Conservation (phyloP, 768 basidiomycete species). For the Naganishia friedmannii region DNA sequence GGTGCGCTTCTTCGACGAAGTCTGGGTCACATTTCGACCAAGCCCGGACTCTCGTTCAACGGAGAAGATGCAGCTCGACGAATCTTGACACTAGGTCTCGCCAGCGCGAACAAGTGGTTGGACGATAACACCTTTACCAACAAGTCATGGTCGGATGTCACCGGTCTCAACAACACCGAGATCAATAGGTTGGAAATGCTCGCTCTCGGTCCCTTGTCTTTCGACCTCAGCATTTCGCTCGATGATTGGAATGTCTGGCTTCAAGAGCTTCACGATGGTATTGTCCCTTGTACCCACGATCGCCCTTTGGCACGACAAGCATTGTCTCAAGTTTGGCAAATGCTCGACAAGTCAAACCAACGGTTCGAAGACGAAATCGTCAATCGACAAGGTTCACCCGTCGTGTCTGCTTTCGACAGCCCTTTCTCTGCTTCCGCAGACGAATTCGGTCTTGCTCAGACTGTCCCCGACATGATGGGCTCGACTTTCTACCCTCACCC, state of each 20-base stretch:
- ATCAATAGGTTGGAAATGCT: slow-evolving; percentile 37
- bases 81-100: slow-evolving; percentile 36
- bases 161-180: slow-evolving; percentile 35
- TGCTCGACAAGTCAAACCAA: slow-evolving; percentile 18
- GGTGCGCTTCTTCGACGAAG: slow-evolving; percentile 33
- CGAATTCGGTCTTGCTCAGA: slow-evolving; percentile 10
- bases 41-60: slow-evolving; percentile 10
- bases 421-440: slow-evolving; percentile 10
- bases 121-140: slow-evolving; percentile 43
- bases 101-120: slow-evolving; percentile 41
- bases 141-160: slow-evolving; percentile 41
- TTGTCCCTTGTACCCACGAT: slow-evolving; percentile 28
- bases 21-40: slow-evolving; percentile 14
- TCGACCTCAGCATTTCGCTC: slow-evolving; percentile 34
- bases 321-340: slow-evolving; percentile 23
- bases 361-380: slow-evolving; percentile 29
- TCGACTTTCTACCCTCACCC: background rate
- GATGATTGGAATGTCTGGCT: slow-evolving; percentile 36
- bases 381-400: slow-evolving; percentile 11
- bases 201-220: slow-evolving; percentile 35
- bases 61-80: slow-evolving; percentile 36
- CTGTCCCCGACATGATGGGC: background rate
- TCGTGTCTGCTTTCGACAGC: slow-evolving; percentile 14
- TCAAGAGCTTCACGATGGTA: slow-evolving; percentile 17
- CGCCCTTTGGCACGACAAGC: slow-evolving; percentile 17